Conservation (phyloP, 2,329 filamentous ascomycete genomes). For the Arthrinium phaeospermum region DNA sequence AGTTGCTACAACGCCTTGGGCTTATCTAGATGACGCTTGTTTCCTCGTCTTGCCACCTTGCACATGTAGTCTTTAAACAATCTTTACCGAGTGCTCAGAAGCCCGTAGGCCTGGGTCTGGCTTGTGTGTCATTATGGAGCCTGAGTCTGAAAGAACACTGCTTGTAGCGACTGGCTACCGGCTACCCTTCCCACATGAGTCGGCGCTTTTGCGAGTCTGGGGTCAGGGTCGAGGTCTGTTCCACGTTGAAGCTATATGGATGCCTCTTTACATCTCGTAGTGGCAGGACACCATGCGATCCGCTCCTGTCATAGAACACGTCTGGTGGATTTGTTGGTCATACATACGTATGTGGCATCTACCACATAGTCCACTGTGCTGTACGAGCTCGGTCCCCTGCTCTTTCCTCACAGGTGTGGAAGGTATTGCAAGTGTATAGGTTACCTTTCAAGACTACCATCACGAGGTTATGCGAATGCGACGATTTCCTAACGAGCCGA, state of each 20-base stretch:
- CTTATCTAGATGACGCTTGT: neutral
- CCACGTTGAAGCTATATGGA: too few relatives aligned
- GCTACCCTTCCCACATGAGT: neutral
- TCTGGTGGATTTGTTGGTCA: too few relatives aligned
- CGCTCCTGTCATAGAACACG: too few relatives aligned
- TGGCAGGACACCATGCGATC: too few relatives aligned
- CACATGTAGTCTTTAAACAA: neutral
- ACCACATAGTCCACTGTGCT: too few relatives aligned
- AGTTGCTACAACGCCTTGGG: neutral
- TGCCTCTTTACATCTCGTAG: too few relatives aligned
- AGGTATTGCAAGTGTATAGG: neutral
- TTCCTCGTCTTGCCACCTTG: neutral
- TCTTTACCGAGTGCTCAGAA: neutral
- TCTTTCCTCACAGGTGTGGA: neutral
- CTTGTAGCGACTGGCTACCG: neutral
- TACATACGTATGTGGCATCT: too few relatives aligned
- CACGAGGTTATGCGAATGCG: neutral
- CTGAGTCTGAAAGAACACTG: neutral
- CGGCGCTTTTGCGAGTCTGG: neutral
- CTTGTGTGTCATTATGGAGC: neutral
- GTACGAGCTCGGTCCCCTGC: too few relatives aligned
- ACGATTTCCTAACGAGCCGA: neutral
- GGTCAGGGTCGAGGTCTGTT: too few relatives aligned
- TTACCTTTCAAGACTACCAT: neutral
- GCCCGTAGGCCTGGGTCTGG: neutral